These are phyloP conservation scores for Mycosphaerelloides madeirae DNA, from an alignment of 2,329 filamentous ascomycete genomes.

Conservation along the genomic window DNA sequence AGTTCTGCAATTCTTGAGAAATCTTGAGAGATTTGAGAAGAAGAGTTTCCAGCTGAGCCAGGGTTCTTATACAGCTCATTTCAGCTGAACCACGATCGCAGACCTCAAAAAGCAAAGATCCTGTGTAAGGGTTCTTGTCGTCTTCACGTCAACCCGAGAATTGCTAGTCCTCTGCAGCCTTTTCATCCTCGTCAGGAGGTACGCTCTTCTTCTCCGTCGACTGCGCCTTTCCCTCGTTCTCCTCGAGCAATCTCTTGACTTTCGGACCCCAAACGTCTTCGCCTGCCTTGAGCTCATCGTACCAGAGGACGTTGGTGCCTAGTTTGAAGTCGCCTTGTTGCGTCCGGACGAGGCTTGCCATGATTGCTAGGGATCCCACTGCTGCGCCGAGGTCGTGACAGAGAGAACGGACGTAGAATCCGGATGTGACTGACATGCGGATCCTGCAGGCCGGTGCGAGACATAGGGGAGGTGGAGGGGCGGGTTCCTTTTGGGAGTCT, in stretches of 20 bases:
- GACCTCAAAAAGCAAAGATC: too few relatives aligned
- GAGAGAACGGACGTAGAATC: conserved; percentile 93
- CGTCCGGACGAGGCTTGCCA: conserved; percentile 76
- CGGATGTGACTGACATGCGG: conserved; percentile 87
- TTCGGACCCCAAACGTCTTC: conserved; percentile 80
- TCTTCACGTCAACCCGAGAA: too few relatives aligned
- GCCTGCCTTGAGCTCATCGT: conserved; percentile 67
- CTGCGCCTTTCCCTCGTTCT: conserved; percentile 7
- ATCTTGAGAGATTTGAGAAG: too few relatives aligned
- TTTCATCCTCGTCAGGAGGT: too few relatives aligned
- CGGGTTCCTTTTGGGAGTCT: not conserved
- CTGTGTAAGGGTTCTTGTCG: too few relatives aligned
- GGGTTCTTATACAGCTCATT: too few relatives aligned
- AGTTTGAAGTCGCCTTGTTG: conserved; percentile 78
- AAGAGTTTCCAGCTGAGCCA: too few relatives aligned
- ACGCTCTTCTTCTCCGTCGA: not conserved
- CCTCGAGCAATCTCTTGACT: conserved; percentile 54
- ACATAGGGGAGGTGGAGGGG: conserved; percentile 18
- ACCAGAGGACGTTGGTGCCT: conserved; percentile 71
- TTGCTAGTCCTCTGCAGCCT: too few relatives aligned
- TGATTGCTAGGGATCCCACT: conserved; percentile 74
- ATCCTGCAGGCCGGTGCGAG: conserved; percentile 71
- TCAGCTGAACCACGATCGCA: too few relatives aligned
- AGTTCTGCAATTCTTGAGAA: too few relatives aligned
- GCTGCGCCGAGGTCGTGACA: conserved; percentile 86